Conservation (phyloP, 257 asterid genomes). For the Lycium barbarum region DNA sequence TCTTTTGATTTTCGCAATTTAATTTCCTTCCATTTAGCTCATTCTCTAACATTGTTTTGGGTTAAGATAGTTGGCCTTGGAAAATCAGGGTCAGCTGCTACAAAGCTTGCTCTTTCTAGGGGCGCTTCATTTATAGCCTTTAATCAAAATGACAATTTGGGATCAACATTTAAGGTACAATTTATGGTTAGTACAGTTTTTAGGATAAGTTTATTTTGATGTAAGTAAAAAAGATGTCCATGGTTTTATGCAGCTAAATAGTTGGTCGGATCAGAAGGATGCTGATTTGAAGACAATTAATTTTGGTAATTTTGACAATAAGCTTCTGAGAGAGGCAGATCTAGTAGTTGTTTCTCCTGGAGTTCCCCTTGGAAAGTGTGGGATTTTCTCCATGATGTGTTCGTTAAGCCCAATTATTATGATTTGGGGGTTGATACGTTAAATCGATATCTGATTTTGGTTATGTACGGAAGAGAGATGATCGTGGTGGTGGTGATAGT, state of each 20-base stretch:
- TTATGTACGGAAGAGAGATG: too few species aligned
- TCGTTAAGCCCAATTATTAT: too few species aligned
- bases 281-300: constrained; percentile 40
- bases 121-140: constrained; percentile 54
- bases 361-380: constrained; percentile 42
- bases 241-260: constrained; percentile 34
- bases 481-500: too few species aligned
- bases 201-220: background rate
- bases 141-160: constrained; percentile 43
- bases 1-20: background rate
- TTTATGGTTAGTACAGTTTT: background rate
- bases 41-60: background rate
- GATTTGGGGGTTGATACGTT: too few species aligned
- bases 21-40: too few species aligned
- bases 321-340: constrained; percentile 39
- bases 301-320: constrained; percentile 39
- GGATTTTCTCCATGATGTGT: constrained; percentile 38
- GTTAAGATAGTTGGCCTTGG: constrained; percentile 49
- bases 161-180: constrained; percentile 30
- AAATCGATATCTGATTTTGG: too few species aligned
- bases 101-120: constrained; percentile 49
- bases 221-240: too few species aligned
- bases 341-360: constrained; percentile 49
- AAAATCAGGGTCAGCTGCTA: constrained; percentile 45
- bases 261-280: constrained; percentile 28